Evolutionary conservation across 1,284 basidiomycete species (phyloP), one percentile per base, ranked within the genome.

Genomic region (Vanrija sp.): DNA sequence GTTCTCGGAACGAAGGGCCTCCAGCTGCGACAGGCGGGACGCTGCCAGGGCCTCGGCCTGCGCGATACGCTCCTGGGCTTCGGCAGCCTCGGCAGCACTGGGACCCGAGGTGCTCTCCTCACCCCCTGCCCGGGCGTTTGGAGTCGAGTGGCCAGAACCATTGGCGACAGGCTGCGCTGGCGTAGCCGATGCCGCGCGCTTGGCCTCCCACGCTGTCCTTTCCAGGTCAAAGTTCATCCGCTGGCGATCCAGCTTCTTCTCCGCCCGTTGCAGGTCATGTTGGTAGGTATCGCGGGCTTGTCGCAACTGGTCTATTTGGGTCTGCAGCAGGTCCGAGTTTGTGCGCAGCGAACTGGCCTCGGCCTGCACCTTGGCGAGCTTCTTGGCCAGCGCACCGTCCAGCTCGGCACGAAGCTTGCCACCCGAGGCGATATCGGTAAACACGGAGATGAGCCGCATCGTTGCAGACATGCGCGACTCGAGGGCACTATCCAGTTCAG

Each of bases 191-290:
- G 54, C 49, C 39, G 52, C 57, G n/a, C 57, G 49, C 26, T 44
- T 43, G n/a, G 44, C 21, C 3, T 47, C 43, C 84, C 76, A 70
- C 34, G 81, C 82, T 60, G 76, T 75, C 58, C 69, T 67, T 48
- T 79, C 80, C 55, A 78, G 77, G 57, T 74, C 81, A 2, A 84
- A 82, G 55, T 80, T 80, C 71, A 88, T 91, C 65, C 81, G 82
- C 49, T 86, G 69, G 40, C 88, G 82, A 67, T 92, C 90, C 46
- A 85, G 70, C n/a, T 85, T 83, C 61, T 82, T 86, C 75, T 91
- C 86, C 0, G 85, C 83, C 6, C 78, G 76, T 6, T 82, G 68
- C 25, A 92, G 82, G 43, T 85, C 82, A 38, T 81, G 79, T 52
- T 82, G 80, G 55, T 82, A 82, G 53, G 73, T 72, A 50, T 86